A percentile compares a stretch with the other conserved stretches of the same genome.
Evolutionary conservation across 2,329 filamentous ascomycete genomes (phyloP).

Genomic region (Pleoardoris graminearum): DNA sequence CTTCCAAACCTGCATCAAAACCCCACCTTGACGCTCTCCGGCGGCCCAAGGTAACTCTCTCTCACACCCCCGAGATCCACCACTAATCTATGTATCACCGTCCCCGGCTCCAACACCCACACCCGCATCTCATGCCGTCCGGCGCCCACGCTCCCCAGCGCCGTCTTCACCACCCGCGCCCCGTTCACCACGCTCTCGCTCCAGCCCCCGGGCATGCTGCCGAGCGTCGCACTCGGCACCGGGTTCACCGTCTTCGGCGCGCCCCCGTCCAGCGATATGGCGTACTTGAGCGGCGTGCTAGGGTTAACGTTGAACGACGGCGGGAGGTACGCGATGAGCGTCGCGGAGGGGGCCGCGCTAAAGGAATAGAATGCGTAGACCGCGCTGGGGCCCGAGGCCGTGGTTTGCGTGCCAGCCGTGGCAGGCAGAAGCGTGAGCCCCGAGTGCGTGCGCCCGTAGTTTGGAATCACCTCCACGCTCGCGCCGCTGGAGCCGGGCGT

Average conservation of each 20-base stretch:
- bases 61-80: slow-evolving; percentile 26
- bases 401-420: slow-evolving; percentile 20
- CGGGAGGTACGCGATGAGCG: slow-evolving; percentile 41
- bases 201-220: slow-evolving; percentile 51
- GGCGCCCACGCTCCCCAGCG: slow-evolving; percentile 20
- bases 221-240: slow-evolving; percentile 38
- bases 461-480: slow-evolving; percentile 19
- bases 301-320: slow-evolving; percentile 55
- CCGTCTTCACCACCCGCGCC: slow-evolving; percentile 49
- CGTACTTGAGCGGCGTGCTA: slow-evolving; percentile 50
- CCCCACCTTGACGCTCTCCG: slow-evolving; percentile 16
- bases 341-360: slow-evolving; percentile 17
- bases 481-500: slow-evolving; percentile 7
- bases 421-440: slow-evolving; percentile 25
- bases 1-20: neutral
- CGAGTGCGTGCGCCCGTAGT: slow-evolving; percentile 31
- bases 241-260: slow-evolving; percentile 21
- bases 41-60: slow-evolving; percentile 24
- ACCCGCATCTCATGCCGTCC: slow-evolving; percentile 43
- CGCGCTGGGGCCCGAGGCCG: slow-evolving; percentile 18
- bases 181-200: slow-evolving; percentile 51
- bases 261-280: slow-evolving; percentile 49
- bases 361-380: slow-evolving; percentile 25
- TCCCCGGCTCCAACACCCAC: slow-evolving; percentile 30
- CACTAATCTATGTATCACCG: slow-evolving; percentile 18